phyloP scores from a whole-genome alignment of 352 stramenopile species.

The Phytophthora fragariae region DNA sequence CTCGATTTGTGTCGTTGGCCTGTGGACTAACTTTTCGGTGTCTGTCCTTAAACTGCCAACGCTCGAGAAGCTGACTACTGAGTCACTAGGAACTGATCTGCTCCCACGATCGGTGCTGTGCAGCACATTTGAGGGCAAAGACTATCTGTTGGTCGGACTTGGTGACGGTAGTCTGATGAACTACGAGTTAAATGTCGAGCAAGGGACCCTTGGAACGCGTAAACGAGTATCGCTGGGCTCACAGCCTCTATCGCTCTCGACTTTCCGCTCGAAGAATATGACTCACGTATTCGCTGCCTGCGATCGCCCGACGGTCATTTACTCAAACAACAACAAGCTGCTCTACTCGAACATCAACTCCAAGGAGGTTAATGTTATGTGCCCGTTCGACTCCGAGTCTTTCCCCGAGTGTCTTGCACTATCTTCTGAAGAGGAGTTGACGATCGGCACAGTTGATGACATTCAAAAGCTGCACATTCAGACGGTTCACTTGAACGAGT shows the following conservation, averaged over 20 bases:
- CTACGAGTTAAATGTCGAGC: constrained; percentile 80
- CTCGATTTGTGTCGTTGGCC: constrained; percentile 83
- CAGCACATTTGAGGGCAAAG: constrained; percentile 83
- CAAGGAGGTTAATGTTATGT: constrained; percentile 94
- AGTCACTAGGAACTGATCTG: constrained; percentile 80
- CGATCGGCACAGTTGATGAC: constrained; percentile 98
- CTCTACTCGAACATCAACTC: constrained; percentile 96
- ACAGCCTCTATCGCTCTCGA: constrained; percentile 94
- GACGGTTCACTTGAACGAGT: constrained; percentile 94
- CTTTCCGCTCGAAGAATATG: constrained; percentile 93
- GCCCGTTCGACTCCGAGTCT: constrained; percentile 90
- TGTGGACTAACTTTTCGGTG: constrained; percentile 95
- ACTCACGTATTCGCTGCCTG: constrained; percentile 97
- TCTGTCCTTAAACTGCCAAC: constrained; percentile 86
- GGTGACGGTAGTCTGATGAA: constrained; percentile 96
- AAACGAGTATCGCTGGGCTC: constrained; percentile 96
- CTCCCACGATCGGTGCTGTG: constrained; percentile 91
- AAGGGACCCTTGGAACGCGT: constrained; percentile 62
- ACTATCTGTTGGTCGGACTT: constrained; percentile 97
- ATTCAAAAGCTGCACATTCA: constrained; percentile 99
- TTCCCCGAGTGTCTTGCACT: constrained; percentile 97
- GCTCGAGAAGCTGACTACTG: constrained; percentile 70
- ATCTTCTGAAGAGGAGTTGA: constrained; percentile 94
- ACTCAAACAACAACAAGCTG: constrained; percentile 96
- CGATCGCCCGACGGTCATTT: constrained; percentile 98